Evolutionary conservation across 208 protist genomes (phyloP), one percentile per base, ranked within the genome.

Genomic region (Leptomonas pyrrhocoris): DNA sequence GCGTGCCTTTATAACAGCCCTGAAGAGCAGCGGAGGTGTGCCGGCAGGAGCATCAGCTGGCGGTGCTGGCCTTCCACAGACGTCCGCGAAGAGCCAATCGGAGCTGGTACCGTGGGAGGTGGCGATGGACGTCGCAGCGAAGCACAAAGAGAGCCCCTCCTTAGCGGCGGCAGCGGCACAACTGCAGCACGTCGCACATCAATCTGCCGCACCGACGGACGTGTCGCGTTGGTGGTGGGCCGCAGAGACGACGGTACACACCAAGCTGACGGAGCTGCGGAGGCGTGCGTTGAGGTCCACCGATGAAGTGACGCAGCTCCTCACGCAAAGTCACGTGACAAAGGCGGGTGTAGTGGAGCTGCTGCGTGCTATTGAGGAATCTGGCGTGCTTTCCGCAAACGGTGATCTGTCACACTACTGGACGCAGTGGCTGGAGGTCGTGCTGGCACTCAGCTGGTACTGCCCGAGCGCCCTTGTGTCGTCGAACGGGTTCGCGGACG

Each of bases 71-170:
- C n/a, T n/a, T n/a, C n/a, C n/a, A n/a, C n/a, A 34, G 38, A 7
- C 13, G 23, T 43, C 54, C 16, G 48, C 48, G 62, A 3, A 21
- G 15, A 25, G 54, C 5, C 31, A 27, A 7, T 7, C 0, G 0
- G 13, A 49, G 48, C 48, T 77, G 28, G 57, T 77, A 30, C 71
- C 71, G 38, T 77, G 62, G 63, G 71, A 77, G 48, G 48, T 66
- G 6, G 71, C 71, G 27, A 16, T 77, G 27, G 64, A 77, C 40
- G 54, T 49, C n/a, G 48, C 40, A 30, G 53, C 56, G 18, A 5
- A 21, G 34, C 45, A 40, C 23, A 45, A 60, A 9, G 56, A 31
- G 23, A 9, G 38, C 21, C 70, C 51, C 25, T 23, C 60, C 16
- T 28, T 68, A 27, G 45, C 23, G 5, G 65, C 28, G 19, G 65